Conservation (phyloP, 495 filamentous ascomycete species). For the Penicillium pulvis region DNA sequence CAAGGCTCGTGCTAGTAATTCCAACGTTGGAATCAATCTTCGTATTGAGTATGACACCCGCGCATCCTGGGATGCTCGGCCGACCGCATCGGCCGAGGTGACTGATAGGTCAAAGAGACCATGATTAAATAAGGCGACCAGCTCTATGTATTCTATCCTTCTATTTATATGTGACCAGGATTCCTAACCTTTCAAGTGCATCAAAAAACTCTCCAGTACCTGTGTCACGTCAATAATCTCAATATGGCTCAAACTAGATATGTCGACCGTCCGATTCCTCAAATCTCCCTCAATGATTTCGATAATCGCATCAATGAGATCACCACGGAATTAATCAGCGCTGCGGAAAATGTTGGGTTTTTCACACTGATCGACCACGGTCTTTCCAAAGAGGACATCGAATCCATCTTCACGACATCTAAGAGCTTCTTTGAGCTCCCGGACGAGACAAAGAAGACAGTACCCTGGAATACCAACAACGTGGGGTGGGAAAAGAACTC, state of each 20-base stretch:
- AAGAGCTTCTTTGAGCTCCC: conserved; percentile 60
- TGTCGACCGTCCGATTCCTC: conserved; percentile 52
- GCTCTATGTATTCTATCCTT: background rate
- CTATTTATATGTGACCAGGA: background rate
- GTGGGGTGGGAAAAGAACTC: conserved; percentile 66
- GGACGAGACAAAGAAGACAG: conserved; percentile 50
- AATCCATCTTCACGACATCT: conserved; percentile 54
- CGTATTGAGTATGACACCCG: too few relatives aligned
- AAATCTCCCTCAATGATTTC: conserved; percentile 61
- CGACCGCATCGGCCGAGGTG: conserved; percentile 14
- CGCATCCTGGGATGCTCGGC: background rate
- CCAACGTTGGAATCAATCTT: too few relatives aligned
- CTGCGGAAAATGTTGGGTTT: conserved; percentile 65
- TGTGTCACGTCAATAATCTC: background rate
- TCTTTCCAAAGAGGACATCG: conserved; percentile 50
- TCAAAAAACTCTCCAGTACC: background rate
- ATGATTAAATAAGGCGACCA: background rate
- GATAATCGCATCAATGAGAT: conserved; percentile 55
- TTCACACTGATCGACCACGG: conserved; percentile 62
- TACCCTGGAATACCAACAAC: conserved; percentile 57
- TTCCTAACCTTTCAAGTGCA: background rate
- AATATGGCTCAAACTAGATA: conserved; percentile 41
- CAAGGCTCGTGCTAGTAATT: too few relatives aligned
- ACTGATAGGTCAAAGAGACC: background rate
- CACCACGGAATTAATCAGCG: conserved; percentile 52